phyloP scores from a whole-genome alignment of 2,329 filamentous ascomycete genomes.

The Fusarium multiceps region DNA sequence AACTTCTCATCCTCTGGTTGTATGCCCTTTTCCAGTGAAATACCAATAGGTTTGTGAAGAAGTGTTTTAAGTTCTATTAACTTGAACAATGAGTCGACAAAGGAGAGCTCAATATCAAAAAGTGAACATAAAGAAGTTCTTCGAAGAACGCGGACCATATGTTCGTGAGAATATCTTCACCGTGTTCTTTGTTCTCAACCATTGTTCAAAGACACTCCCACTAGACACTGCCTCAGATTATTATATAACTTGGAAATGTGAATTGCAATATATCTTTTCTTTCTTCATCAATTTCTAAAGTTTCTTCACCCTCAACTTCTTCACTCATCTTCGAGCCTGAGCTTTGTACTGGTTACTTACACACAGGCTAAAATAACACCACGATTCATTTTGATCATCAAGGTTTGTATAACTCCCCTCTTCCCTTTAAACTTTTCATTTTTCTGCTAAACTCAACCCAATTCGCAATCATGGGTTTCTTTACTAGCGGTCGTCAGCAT shows the following conservation, averaged over 20 bases:
- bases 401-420: background rate
- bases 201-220: slow-evolving; percentile 18
- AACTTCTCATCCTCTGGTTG: background rate
- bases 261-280: background rate
- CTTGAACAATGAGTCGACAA: background rate
- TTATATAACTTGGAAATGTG: background rate
- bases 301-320: background rate
- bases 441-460: background rate
- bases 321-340: background rate
- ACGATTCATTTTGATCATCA: background rate
- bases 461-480: slow-evolving; percentile 5
- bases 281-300: background rate
- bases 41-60: background rate
- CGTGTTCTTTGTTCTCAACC: slow-evolving; percentile 2
- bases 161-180: background rate
- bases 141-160: background rate
- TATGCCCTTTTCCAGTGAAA: background rate
- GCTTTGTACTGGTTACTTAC: background rate
- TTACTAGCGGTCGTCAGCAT: background rate
- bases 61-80: background rate
- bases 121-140: background rate
- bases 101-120: background rate
- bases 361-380: background rate
- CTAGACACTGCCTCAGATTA: background rate
- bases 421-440: background rate